Evolutionary conservation across 1,284 basidiomycete genomes (phyloP).

Genomic region (Cutaneotrichosporon dermatis): DNA sequence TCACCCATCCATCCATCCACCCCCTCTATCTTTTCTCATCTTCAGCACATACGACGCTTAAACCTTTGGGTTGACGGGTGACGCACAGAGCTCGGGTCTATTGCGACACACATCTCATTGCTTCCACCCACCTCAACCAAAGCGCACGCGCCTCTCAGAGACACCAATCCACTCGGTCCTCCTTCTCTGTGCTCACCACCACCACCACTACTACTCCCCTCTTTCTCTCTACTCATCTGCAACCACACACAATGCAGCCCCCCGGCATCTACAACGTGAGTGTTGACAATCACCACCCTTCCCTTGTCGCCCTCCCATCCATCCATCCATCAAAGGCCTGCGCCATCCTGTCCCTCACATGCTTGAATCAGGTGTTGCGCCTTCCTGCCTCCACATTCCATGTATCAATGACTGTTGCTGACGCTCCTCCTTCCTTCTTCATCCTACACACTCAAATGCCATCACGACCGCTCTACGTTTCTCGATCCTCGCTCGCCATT

Average conservation of each 20-base stretch:
- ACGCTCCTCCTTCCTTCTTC: background rate
- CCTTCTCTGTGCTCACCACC: background rate
- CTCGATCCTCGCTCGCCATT: no score
- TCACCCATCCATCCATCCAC: background rate
- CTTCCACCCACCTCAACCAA: no score
- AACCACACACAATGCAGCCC: conserved; percentile 31
- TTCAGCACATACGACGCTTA: no score
- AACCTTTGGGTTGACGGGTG: no score
- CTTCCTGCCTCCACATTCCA: conserved; percentile 1
- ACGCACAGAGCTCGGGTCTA: background rate
- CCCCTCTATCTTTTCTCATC: no score
- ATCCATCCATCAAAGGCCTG: background rate
- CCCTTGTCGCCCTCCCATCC: background rate
- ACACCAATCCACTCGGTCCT: no score
- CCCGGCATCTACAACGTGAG: conserved; percentile 43
- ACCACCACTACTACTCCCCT: background rate
- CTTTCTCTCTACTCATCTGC: background rate
- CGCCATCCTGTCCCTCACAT: background rate
- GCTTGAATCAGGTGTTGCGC: background rate
- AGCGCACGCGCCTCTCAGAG: no score
- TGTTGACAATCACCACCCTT: background rate
- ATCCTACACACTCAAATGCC: no score
- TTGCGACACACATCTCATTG: background rate
- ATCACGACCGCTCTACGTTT: no score
- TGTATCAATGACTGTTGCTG: background rate